Conservation (phyloP, 2,329 filamentous ascomycete genomes). For the Cordyceps tenuipes region DNA sequence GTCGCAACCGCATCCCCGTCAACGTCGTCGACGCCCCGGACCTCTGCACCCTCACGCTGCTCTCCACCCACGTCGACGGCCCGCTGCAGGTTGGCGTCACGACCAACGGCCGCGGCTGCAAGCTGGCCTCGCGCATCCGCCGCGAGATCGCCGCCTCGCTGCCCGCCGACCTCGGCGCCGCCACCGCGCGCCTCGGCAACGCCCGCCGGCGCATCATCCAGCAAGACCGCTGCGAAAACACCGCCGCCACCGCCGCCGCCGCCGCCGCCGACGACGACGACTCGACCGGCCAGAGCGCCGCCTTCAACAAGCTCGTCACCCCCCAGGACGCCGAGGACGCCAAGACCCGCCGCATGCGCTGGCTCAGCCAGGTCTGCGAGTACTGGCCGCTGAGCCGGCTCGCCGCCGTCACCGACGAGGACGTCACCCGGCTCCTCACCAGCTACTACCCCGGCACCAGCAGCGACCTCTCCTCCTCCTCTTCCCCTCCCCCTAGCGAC, state of each 20-base stretch:
- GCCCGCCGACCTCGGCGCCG: slow-evolving; percentile 64
- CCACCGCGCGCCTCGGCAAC: slow-evolving; percentile 69
- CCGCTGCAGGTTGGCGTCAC: slow-evolving; percentile 93
- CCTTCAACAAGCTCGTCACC: slow-evolving; percentile 75
- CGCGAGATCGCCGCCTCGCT: slow-evolving; percentile 78
- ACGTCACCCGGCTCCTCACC: slow-evolving; percentile 68
- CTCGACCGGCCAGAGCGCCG: slow-evolving; percentile 64
- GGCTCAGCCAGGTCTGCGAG: slow-evolving; percentile 94
- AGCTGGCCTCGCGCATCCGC: slow-evolving; percentile 80
- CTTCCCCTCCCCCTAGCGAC: slow-evolving; percentile 15
- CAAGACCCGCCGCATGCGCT: slow-evolving; percentile 77
- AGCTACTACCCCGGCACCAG: slow-evolving; percentile 58
- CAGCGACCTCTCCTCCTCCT: slow-evolving; percentile 16
- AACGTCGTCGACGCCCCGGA: slow-evolving; percentile 84
- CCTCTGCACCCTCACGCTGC: slow-evolving; percentile 81
- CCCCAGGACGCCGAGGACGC: slow-evolving; percentile 50
- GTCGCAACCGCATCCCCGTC: slow-evolving; percentile 73
- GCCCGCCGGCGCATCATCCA: slow-evolving; percentile 64
- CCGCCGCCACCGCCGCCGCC: slow-evolving; percentile 26
- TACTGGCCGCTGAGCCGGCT: slow-evolving; percentile 90
- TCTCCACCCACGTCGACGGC: slow-evolving; percentile 83
- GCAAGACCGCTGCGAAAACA: slow-evolving; percentile 54
- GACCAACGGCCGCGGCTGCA: slow-evolving; percentile 90
- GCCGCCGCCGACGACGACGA: slow-evolving; percentile 41
- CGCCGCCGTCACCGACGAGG: slow-evolving; percentile 68